Percentiles rank a stretch among this genome's conserved stretches.
phyloP scores from a whole-genome alignment of 768 basidiomycete genomes.

The Calocera viscosa region DNA sequence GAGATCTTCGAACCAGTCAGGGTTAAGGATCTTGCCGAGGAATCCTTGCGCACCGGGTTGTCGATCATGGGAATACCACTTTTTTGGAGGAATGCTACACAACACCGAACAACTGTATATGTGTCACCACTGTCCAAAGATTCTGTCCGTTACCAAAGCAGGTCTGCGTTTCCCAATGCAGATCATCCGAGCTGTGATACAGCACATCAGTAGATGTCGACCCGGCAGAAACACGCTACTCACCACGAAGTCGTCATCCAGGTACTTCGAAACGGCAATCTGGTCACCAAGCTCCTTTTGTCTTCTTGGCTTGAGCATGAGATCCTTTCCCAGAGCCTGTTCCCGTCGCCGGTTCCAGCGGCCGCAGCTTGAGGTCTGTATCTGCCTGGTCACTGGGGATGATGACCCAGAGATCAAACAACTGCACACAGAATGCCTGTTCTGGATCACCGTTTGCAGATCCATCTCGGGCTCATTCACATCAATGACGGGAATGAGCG shows the following conservation, averaged over 20 bases:
- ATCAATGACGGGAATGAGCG: constrained; percentile 94
- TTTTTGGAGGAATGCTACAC: constrained; percentile 3
- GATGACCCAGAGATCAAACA: constrained; percentile 97
- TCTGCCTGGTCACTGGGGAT: constrained; percentile 98
- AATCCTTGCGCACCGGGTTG: constrained; percentile 78
- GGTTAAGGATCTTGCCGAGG: constrained; percentile 86
- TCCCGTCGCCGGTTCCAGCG: constrained; percentile 95
- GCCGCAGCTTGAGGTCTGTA: constrained; percentile 88
- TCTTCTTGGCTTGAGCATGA: constrained; percentile 93
- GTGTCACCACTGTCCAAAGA: not conserved
- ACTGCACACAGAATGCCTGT: constrained; percentile 95
- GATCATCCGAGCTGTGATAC: constrained; percentile 67
- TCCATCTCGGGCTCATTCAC: constrained; percentile 99
- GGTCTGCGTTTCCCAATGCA: constrained; percentile 86
- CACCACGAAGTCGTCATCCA: constrained; percentile 94
- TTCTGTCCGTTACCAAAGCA: constrained; percentile 52
- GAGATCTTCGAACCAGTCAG: constrained; percentile 77
- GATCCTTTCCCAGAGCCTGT: constrained; percentile 83
- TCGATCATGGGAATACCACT: constrained; percentile 54
- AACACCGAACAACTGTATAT: not conserved
- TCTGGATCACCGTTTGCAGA: constrained; percentile 90
- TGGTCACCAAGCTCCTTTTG: constrained; percentile 94
- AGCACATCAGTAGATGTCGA: constrained; percentile 9
- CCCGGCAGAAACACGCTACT: constrained; percentile 24
- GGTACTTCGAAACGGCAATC: constrained; percentile 92